A percentile compares a stretch with the other conserved stretches of the same genome.
Conservation (phyloP, 140 eudicot genomes). For the Ambrosia hybrid region DNA sequence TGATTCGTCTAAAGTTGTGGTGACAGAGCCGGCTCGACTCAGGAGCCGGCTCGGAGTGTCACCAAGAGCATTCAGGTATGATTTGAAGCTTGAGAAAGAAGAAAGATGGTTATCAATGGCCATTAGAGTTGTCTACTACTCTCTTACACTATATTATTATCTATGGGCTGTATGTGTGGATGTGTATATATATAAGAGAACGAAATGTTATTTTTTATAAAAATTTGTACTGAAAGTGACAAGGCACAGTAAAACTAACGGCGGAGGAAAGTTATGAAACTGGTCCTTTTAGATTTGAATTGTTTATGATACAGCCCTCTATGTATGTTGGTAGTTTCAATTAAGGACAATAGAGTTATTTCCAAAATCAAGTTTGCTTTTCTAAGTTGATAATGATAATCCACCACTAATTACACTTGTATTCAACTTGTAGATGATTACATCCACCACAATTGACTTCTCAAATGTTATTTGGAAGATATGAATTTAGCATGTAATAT, state of each 20-base stretch:
- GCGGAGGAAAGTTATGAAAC: constrained; percentile 4
- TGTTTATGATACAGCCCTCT: not conserved
- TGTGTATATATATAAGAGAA: constrained; percentile 8
- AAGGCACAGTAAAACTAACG: constrained; percentile 26
- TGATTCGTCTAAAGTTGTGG: constrained; percentile 68
- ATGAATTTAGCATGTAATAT: not conserved
- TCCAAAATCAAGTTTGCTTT: not conserved
- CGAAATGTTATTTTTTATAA: constrained; percentile 13
- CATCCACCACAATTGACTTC: constrained; percentile 20
- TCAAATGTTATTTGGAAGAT: not conserved
- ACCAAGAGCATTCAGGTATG: constrained; percentile 73
- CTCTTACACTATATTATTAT: not conserved
- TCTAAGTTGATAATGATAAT: constrained; percentile 32
- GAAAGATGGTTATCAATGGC: constrained; percentile 36
- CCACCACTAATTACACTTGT: constrained; percentile 35
- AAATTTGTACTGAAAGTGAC: constrained; percentile 20
- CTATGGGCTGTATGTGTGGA: constrained; percentile 11
- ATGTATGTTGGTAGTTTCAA: not conserved
- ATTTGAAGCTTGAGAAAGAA: constrained; percentile 63
- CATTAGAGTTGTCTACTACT: constrained; percentile 25
- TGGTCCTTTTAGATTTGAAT: constrained; percentile 9
- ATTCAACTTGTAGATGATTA: constrained; percentile 33
- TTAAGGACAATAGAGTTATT: constrained; percentile 8
- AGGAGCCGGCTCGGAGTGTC: constrained; percentile 67
- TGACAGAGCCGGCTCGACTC: constrained; percentile 66